Percentiles rank a stretch among this genome's conserved stretches.
Conservation (phyloP, 495 filamentous ascomycete genomes). For the Penicillium atrosanguineum region DNA sequence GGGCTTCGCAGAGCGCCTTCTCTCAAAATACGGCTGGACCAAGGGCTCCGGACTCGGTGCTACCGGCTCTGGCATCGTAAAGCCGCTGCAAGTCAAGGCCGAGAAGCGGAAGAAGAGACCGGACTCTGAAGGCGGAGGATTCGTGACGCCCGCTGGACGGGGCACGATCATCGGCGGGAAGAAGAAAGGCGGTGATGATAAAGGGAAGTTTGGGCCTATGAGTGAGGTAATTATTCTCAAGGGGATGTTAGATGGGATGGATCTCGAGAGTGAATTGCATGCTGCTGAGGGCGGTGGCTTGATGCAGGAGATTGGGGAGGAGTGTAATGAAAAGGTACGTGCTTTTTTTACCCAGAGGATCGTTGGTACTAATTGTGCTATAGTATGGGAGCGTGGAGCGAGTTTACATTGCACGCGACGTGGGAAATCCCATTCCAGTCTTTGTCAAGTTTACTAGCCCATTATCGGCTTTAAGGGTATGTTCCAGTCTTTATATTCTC, state of each 20-base stretch:
- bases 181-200: slow-evolving; percentile 47
- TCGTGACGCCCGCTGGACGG: slow-evolving; percentile 61
- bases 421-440: slow-evolving; percentile 57
- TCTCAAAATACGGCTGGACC: slow-evolving; percentile 91
- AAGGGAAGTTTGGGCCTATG: slow-evolving; percentile 68
- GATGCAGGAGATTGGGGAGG: slow-evolving; percentile 91
- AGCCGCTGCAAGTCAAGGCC: slow-evolving; percentile 75
- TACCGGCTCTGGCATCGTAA: slow-evolving; percentile 72
- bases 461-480: slow-evolving; percentile 76
- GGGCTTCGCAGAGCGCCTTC: slow-evolving; percentile 79
- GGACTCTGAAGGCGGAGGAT: slow-evolving; percentile 78
- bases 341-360: slow-evolving; percentile 3
- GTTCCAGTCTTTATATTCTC: slow-evolving; percentile 22
- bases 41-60: slow-evolving; percentile 86
- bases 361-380: slow-evolving; percentile 1
- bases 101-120: slow-evolving; percentile 78
- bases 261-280: slow-evolving; percentile 64
- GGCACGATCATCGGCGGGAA: slow-evolving; percentile 77
- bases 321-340: slow-evolving; percentile 73
- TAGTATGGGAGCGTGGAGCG: slow-evolving; percentile 85
- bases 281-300: slow-evolving; percentile 60
- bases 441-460: slow-evolving; percentile 88
- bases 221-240: slow-evolving; percentile 74
- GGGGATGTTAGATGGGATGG: slow-evolving; percentile 81
- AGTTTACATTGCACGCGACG: slow-evolving; percentile 65